Conservation (phyloP, 2,329 filamentous ascomycete genomes). For the Bretziella fagacearum region DNA sequence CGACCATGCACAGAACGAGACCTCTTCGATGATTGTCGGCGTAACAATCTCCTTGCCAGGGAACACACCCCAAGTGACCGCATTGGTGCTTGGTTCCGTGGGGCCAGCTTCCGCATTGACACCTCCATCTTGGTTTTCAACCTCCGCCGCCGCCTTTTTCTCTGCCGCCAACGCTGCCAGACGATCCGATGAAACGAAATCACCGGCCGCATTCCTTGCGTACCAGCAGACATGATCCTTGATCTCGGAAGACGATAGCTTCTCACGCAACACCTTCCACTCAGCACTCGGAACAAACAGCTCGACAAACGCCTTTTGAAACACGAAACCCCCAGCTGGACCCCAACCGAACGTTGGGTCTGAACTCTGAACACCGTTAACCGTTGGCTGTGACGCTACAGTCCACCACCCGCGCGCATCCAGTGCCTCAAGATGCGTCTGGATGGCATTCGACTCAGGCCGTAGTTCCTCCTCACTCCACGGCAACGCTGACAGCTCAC, state of each 20-base stretch:
- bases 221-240: constrained; percentile 68
- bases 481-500: constrained; percentile 64
- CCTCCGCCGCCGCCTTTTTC: not conserved
- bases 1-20: constrained; percentile 83
- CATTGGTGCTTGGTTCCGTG: constrained; percentile 50
- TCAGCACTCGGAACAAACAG: constrained; percentile 69
- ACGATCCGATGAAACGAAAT: constrained; percentile 54
- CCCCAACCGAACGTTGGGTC: constrained; percentile 86
- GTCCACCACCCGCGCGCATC: constrained; percentile 89
- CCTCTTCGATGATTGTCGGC: constrained; percentile 89
- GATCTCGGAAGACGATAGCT: constrained; percentile 40
- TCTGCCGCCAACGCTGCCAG: constrained; percentile 9
- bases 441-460: constrained; percentile 70
- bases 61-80: constrained; percentile 94
- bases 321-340: constrained; percentile 79
- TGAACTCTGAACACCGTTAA: constrained; percentile 65
- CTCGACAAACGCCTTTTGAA: constrained; percentile 96
- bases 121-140: constrained; percentile 19
- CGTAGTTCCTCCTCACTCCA: constrained; percentile 87
- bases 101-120: constrained; percentile 17
- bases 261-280: constrained; percentile 49
- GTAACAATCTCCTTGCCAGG: constrained; percentile 91
- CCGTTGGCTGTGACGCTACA: constrained; percentile 83
- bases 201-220: constrained; percentile 61
- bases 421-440: constrained; percentile 53